Evolutionary conservation across 331 rosid genomes (phyloP).

Genomic region (Rhamnella rubrinervis): DNA sequence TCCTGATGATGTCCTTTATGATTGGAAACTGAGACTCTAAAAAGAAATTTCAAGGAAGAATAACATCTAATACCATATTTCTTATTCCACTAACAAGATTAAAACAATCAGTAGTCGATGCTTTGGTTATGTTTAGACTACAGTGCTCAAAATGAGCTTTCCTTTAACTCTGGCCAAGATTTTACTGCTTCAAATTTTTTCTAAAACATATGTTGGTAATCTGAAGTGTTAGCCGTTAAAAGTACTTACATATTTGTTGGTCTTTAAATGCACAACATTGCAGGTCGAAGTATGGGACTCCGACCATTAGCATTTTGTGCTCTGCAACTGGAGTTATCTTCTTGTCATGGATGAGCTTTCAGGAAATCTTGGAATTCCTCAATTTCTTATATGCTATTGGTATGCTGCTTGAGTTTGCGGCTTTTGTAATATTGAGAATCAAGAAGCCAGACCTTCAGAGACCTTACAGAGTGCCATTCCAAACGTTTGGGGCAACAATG

Average conservation of each 20-base stretch:
- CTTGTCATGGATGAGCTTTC: conserved; percentile 91
- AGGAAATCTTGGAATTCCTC: conserved; percentile 80
- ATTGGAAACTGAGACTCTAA: background rate
- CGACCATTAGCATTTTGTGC: conserved; percentile 72
- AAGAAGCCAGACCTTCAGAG: conserved; percentile 68
- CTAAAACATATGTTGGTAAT: background rate
- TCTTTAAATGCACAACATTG: conserved; percentile 16
- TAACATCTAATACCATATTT: background rate
- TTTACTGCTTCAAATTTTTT: background rate
- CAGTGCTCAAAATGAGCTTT: too few species aligned
- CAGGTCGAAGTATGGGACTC: conserved; percentile 81
- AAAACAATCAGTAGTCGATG: too few species aligned
- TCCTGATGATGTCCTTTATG: conserved; percentile 1
- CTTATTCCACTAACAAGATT: too few species aligned
- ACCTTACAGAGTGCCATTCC: conserved; percentile 75
- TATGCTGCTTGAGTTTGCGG: conserved; percentile 88
- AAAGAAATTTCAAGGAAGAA: background rate
- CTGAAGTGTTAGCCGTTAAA: background rate
- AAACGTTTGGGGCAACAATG: conserved; percentile 62
- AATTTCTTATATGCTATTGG: conserved; percentile 79
- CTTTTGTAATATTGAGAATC: conserved; percentile 65
- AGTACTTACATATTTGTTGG: conserved; percentile 5
- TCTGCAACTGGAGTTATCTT: conserved; percentile 85
- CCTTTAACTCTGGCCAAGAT: too few species aligned
- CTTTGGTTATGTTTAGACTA: too few species aligned